Conservation (phyloP, 441 rosid genomes). For the Lepidium campestre region DNA sequence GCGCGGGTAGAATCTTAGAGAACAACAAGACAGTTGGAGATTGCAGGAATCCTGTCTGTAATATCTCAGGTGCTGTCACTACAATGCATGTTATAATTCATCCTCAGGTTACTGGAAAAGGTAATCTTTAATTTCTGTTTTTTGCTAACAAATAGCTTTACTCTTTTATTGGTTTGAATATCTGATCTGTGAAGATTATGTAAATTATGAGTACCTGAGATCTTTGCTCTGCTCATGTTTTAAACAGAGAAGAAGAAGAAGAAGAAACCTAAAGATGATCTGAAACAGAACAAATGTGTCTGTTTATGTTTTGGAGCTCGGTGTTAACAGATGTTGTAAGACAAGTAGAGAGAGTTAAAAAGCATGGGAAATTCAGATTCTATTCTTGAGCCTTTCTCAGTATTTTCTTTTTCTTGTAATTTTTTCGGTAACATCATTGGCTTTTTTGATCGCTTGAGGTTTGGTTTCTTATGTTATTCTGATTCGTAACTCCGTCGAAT, state of each 20-base stretch:
- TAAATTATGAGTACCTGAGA: background rate
- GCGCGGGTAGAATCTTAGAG: constrained; percentile 83
- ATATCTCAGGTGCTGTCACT: constrained; percentile 73
- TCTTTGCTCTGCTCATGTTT: constrained; percentile 15
- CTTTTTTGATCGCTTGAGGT: constrained; percentile 19
- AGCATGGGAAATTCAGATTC: background rate
- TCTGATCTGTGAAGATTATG: background rate
- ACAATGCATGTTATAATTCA: constrained; percentile 94
- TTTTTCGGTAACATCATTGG: background rate
- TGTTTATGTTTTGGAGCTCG: constrained; percentile 37
- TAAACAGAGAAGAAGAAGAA: constrained; percentile 56
- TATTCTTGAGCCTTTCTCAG: background rate
- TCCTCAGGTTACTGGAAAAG: constrained; percentile 62
- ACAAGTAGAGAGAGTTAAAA: background rate
- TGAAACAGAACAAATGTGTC: constrained; percentile 57
- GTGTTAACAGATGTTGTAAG: constrained; percentile 36
- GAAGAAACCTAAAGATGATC: constrained; percentile 43
- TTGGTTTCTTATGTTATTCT: background rate
- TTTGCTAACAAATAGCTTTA: background rate
- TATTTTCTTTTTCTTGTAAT: background rate
- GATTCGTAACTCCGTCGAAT: constrained; percentile 3
- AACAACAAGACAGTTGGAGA: constrained; percentile 76
- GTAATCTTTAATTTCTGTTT: constrained; percentile 22
- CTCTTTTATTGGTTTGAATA: background rate
- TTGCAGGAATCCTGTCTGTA: constrained; percentile 74